Base-by-base conservation (phyloP, 495 filamentous ascomycete species). In the Cenococcum geophilum region DNA sequence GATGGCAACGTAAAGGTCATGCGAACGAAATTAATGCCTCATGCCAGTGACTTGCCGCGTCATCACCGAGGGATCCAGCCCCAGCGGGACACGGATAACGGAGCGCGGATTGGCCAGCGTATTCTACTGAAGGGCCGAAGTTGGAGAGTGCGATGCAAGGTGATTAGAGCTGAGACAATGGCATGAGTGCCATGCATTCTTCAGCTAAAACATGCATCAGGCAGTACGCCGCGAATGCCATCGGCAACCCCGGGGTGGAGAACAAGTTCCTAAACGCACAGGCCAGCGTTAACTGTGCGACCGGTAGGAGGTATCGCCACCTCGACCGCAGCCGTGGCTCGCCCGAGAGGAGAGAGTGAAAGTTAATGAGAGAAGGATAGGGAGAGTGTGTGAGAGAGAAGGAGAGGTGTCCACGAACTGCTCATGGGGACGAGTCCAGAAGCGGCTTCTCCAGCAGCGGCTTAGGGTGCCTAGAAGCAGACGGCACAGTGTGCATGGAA, bases 1-100 rank as follows among this genome's bases (percentile, higher is more conserved):
- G 12, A 49, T 49, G n/a, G 45, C 45, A 49, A 49, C 20, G 20
- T 49, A 49, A 20, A 49, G n/a, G 45, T 49, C 20, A 49, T 49
- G 20, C 6, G 20, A 49, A n/a, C n/a, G n/a, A n/a, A n/a, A n/a
- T n/a, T n/a, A n/a, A n/a, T n/a, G n/a, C n/a, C n/a, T n/a, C n/a
- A 49, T 22, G 20, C 20, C 6, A 49, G 45, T 49, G 18, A n/a
- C 20, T 49, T 8, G 20, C 45, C 45, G 45, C 45, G 45, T 49
- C 20, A 49, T 20, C 20, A 6, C 20, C 20, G 20, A 49, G 12
- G 20, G 12, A 49, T 49, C 45, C 20, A 49, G 45, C n/a, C 14
- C 45, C 5, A 49, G 45, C 45, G 20, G 45, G 20, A 49, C 18
- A 22, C 8, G 20, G 45, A 20, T 49, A 49, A 49, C 20, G 20